These are phyloP conservation scores for Pilasporangium apinafurcum DNA, from an alignment of 352 stramenopile species.

Conservation along the genomic window DNA sequence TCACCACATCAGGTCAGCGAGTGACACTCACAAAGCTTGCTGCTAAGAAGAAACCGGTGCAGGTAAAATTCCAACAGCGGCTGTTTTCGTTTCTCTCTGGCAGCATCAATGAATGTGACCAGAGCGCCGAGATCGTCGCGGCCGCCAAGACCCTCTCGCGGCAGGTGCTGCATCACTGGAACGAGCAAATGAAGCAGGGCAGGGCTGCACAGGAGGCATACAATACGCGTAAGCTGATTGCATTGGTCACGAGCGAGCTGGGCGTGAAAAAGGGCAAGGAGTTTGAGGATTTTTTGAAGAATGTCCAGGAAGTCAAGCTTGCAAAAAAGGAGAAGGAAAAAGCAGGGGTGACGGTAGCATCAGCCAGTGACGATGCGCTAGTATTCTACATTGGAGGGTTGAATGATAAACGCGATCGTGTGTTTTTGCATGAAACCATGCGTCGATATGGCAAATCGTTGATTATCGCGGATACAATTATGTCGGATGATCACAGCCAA, in stretches of 20 bases:
- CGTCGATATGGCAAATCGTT: slow-evolving; percentile 66
- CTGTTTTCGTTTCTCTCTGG: slow-evolving; percentile 23
- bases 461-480: slow-evolving; percentile 85
- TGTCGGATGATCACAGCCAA: slow-evolving; percentile 69
- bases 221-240: slow-evolving; percentile 43
- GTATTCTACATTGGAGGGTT: slow-evolving; percentile 73
- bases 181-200: slow-evolving; percentile 11
- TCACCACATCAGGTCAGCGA: slow-evolving; percentile 23
- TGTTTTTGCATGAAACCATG: slow-evolving; percentile 89
- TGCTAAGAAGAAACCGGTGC: slow-evolving; percentile 27
- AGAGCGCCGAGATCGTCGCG: background rate
- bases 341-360: background rate
- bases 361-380: slow-evolving; percentile 21
- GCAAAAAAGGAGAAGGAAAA: slow-evolving; percentile 11
- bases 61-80: slow-evolving; percentile 26
- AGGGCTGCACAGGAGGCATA: slow-evolving; percentile 30
- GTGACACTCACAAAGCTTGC: slow-evolving; percentile 28
- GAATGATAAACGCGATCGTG: slow-evolving; percentile 85
- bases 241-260: slow-evolving; percentile 44
- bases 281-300: slow-evolving; percentile 67
- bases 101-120: background rate
- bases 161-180: slow-evolving; percentile 15
- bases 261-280: slow-evolving; percentile 62
- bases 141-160: background rate
- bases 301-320: slow-evolving; percentile 35